phyloP scores from a whole-genome alignment of 176 grass and related monocot genomes.

The Cymbopogon citratus region DNA sequence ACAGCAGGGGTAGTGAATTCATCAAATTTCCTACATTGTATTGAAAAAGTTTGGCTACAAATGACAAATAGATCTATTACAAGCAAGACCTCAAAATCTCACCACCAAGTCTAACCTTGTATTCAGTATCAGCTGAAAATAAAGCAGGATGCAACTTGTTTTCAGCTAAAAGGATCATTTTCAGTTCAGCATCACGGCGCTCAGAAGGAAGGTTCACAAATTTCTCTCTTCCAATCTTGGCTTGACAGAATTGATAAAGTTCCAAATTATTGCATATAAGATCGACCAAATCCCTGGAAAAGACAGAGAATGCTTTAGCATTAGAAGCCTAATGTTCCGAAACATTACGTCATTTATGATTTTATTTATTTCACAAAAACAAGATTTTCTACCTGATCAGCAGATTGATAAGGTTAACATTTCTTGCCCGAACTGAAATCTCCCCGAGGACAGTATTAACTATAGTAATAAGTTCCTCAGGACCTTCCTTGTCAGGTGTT shows the following conservation, averaged over 20 bases:
- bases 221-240: constrained; percentile 84
- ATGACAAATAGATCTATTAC: background rate
- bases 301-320: constrained; percentile 7
- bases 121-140: constrained; percentile 63
- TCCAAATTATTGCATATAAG: constrained; percentile 81
- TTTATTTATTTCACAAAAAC: background rate
- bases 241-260: constrained; percentile 75
- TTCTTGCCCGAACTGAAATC: constrained; percentile 73
- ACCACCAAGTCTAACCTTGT: constrained; percentile 56
- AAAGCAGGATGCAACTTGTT: constrained; percentile 92
- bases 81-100: constrained; percentile 7
- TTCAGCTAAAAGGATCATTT: constrained; percentile 63
- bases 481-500: constrained; percentile 87
- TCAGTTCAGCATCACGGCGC: constrained; percentile 68
- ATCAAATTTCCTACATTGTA: background rate
- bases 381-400: constrained; percentile 63
- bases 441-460: constrained; percentile 73
- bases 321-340: constrained; percentile 7
- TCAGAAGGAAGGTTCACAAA: constrained; percentile 64
- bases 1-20: background rate
- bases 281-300: constrained; percentile 67
- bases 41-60: constrained; percentile 11
- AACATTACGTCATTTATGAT: background rate
- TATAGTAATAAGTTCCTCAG: constrained; percentile 63
- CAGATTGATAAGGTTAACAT: constrained; percentile 76